Evolutionary conservation across 2,329 filamentous ascomycete species (phyloP), one percentile per base, ranked within the genome.

Genomic region (Fusarium zealandicum): DNA sequence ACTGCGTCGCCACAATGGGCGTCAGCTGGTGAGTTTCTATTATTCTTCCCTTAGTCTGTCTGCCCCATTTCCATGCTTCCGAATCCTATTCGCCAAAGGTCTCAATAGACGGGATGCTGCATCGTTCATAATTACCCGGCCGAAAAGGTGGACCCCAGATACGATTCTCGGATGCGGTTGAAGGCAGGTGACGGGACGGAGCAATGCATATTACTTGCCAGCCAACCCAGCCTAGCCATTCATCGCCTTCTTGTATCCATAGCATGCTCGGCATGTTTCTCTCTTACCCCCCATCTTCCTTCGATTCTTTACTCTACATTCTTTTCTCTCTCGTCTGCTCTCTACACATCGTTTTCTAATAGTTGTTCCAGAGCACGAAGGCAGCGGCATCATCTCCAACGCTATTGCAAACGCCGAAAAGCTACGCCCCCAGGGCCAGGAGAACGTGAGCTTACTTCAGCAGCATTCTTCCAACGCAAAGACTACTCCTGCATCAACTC

Each of bases 351-450:
- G 48, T 11, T 12, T 31, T 51, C 62, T 68, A 46, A 65, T 40
- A 25, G 13, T 32, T 22, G 20, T 36, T 7, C 13, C 38, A 69
- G 69, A 63, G 72, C 72, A 63, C 63, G 85, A 89, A 75, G 76
- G 76, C 48, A 73, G 76, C 10, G 92, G 93, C 49, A 96, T 97
- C 70, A 97, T 97, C 61, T 96, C 92, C 20, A 89, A 85, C 64
- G 93, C 93, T 39, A 97, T 96, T 69, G 92, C 93, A 56, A 96
- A 92, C 70, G 92, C 92, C 22, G 91, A 89, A 56, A 90, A 88
- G 65, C 78, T 86, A 60, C 82, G 84, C 12, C 80, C 84, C 2
- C 82, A 80, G 64, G 89, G 87, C 12, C 87, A 92, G 70, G 90
- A 93, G 69, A 95, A 92, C 73, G 80, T 88, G 59, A 93, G 89